Conservation (phyloP, 2,329 filamentous ascomycete species). For the Aspergillus novofumigatus region DNA sequence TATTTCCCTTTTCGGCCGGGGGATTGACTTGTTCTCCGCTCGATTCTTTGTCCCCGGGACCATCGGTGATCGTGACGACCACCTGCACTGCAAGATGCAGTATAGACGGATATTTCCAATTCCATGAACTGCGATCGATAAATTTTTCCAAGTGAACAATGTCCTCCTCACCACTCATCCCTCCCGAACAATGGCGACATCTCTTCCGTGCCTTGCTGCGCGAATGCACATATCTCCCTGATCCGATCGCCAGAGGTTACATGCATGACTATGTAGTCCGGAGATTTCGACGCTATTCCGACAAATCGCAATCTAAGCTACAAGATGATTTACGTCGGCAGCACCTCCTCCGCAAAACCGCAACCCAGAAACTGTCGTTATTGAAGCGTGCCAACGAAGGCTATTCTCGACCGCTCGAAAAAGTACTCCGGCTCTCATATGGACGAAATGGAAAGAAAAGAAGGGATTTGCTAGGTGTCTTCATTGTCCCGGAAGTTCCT, state of each 20-base stretch:
- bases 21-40: neutral
- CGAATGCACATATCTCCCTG: slow-evolving; percentile 58
- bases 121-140: neutral
- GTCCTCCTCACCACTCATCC: slow-evolving; percentile 19
- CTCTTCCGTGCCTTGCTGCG: slow-evolving; percentile 55
- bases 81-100: neutral
- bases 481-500: slow-evolving; percentile 27
- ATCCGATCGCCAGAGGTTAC: slow-evolving; percentile 50
- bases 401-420: slow-evolving; percentile 47
- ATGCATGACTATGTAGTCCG: slow-evolving; percentile 46
- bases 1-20: slow-evolving; percentile 17
- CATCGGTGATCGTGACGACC: neutral
- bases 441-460: slow-evolving; percentile 53
- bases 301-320: slow-evolving; percentile 14
- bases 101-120: neutral
- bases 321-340: slow-evolving; percentile 15
- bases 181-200: slow-evolving; percentile 37
- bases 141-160: neutral
- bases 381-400: slow-evolving; percentile 54
- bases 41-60: neutral
- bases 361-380: slow-evolving; percentile 38
- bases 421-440: slow-evolving; percentile 53
- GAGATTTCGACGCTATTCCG: slow-evolving; percentile 46
- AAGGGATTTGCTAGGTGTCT: slow-evolving; percentile 42
- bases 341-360: slow-evolving; percentile 20